phyloP scores from a whole-genome alignment of 108 stramenopile genomes.

The Cyclotella sp. region DNA sequence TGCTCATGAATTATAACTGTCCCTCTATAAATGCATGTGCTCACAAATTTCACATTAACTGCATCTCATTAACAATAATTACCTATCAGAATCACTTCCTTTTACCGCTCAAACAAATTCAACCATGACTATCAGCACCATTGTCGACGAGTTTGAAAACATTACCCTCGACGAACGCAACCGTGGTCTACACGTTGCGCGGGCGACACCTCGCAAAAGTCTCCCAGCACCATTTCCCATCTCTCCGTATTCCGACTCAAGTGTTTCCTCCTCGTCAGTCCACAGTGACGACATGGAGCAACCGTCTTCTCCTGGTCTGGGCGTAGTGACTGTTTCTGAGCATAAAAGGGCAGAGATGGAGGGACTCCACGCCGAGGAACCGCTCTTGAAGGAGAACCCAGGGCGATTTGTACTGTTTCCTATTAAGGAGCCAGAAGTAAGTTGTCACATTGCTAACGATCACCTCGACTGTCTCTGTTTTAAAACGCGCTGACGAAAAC shows the following conservation, averaged over 20 bases:
- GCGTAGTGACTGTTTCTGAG: conserved; percentile 55
- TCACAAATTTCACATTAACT: neutral
- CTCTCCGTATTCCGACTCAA: conserved; percentile 24
- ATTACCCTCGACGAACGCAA: conserved; percentile 44
- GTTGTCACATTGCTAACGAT: conserved; percentile 30
- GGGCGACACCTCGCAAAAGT: conserved; percentile 33
- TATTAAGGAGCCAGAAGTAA: conserved; percentile 95
- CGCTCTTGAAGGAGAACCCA: conserved; percentile 86
- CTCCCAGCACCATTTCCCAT: conserved; percentile 8
- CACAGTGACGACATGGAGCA: neutral
- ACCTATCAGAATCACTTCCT: neutral
- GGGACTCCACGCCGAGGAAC: conserved; percentile 60
- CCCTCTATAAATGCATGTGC: no score
- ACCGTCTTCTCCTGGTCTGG: neutral
- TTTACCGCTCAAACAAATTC: neutral
- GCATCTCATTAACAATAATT: neutral
- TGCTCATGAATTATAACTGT: no score
- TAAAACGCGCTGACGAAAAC: neutral
- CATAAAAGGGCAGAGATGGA: conserved; percentile 74
- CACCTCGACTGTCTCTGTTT: neutral
- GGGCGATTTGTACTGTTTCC: conserved; percentile 98
- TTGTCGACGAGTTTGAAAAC: conserved; percentile 38
- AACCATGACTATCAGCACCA: conserved; percentile 38
- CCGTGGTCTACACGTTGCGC: neutral
- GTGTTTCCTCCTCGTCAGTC: conserved; percentile 29